Percentiles rank a stretch among this genome's conserved stretches.
These are phyloP conservation scores for Solanum paucissectum DNA, from an alignment of 257 asterid species.

Conservation along the genomic window DNA sequence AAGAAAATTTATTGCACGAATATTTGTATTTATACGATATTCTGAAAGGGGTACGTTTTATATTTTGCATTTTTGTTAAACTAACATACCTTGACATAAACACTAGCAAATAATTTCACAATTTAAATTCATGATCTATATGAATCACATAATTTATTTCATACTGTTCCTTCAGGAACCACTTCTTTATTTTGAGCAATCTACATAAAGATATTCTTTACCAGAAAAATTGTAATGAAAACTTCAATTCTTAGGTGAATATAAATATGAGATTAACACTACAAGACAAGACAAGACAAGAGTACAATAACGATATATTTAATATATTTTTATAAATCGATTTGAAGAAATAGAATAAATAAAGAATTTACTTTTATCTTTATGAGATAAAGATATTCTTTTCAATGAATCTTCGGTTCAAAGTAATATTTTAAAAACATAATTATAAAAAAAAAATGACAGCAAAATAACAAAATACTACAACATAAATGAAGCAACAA, in stretches of 20 bases:
- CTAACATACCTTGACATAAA: not conserved
- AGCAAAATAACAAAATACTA: too few species aligned
- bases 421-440: too few species aligned
- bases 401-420: too few species aligned
- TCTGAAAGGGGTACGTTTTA: too few species aligned
- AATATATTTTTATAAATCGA: too few species aligned
- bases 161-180: not conserved
- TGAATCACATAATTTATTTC: not conserved
- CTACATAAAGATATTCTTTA: not conserved
- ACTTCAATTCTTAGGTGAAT: too few species aligned
- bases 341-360: too few species aligned
- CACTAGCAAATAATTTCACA: too few species aligned
- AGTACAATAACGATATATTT: not conserved
- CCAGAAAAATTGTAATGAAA: not conserved
- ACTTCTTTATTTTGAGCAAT: not conserved
- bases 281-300: not conserved
- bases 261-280: not conserved
- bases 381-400: too few species aligned
- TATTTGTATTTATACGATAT: not conserved
- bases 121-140: not conserved
- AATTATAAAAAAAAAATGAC: too few species aligned
- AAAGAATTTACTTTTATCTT: too few species aligned
- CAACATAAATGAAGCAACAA: not conserved
- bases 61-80: too few species aligned
- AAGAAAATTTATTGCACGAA: accelerated